Conservation (phyloP, 2,329 filamentous ascomycete species). For the Talaromyces sp. region DNA sequence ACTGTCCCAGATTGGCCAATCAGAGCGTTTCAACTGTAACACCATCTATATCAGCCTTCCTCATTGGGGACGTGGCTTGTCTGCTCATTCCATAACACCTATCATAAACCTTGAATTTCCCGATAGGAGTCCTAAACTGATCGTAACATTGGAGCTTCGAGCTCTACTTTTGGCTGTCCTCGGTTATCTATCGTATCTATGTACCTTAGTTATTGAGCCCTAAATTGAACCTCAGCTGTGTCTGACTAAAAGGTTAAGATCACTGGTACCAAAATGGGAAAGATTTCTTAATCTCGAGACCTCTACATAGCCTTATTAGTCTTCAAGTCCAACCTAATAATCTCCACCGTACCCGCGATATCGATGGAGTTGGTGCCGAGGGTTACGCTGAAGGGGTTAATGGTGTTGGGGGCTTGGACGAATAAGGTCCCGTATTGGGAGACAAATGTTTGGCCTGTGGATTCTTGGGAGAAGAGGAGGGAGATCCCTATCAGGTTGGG, state of each 20-base stretch:
- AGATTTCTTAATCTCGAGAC: neutral
- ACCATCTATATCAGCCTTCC: neutral
- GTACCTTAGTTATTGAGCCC: neutral
- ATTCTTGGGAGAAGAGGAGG: conserved; percentile 12
- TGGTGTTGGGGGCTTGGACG: conserved; percentile 28
- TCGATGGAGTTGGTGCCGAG: conserved; percentile 9
- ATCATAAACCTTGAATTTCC: neutral
- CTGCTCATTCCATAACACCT: neutral
- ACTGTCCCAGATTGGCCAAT: neutral
- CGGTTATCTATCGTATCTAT: neutral
- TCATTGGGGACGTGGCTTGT: neutral
- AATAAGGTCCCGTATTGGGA: conserved; percentile 23
- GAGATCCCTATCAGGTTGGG: conserved; percentile 16
- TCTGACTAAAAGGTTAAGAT: neutral
- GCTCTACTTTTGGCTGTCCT: neutral
- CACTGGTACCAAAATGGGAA: neutral
- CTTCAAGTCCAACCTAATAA: neutral
- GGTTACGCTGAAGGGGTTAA: conserved; percentile 21
- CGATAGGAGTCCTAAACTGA: neutral
- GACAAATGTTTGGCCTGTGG: conserved; percentile 9
- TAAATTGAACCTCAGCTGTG: no score
- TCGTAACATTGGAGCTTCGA: neutral
- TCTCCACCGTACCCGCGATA: neutral
- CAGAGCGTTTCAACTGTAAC: neutral
- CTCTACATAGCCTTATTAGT: neutral